These are phyloP conservation scores for Anisodus tanguticus DNA, from an alignment of 257 asterid species.

Conservation along the genomic window DNA sequence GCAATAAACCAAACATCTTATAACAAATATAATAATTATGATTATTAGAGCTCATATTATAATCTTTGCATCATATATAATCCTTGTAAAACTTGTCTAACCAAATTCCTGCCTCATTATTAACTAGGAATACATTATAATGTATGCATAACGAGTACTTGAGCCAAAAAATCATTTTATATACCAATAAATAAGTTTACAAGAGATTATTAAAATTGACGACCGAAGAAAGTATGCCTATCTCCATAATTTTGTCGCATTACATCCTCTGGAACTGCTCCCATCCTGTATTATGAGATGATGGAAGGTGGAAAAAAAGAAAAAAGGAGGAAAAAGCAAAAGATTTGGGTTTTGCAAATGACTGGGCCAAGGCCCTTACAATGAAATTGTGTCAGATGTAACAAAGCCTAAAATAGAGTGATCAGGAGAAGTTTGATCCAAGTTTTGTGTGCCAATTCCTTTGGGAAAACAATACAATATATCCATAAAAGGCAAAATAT, in stretches of 20 bases:
- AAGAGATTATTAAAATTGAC: too few relatives aligned
- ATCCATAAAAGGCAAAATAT: too few relatives aligned
- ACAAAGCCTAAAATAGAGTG: neutral
- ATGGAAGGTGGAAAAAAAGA: neutral
- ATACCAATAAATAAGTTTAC: too few relatives aligned
- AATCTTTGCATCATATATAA: neutral
- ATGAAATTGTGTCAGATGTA: neutral
- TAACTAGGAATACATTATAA: neutral
- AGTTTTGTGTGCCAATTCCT: neutral
- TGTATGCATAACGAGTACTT: neutral
- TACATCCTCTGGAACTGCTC: too few relatives aligned
- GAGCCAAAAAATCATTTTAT: neutral
- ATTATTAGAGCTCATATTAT: neutral
- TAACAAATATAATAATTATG: too few relatives aligned
- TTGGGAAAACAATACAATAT: too few relatives aligned
- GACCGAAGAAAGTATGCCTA: too few relatives aligned
- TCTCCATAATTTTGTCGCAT: too few relatives aligned
- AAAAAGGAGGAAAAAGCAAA: neutral
- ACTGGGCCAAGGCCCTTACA: neutral
- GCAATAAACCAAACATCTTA: neutral
- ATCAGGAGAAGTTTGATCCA: neutral
- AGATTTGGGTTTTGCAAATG: neutral
- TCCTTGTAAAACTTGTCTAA: neutral
- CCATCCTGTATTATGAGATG: too few relatives aligned
- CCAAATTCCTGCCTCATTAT: neutral